Evolutionary conservation across 306 rosid species (phyloP).

Genomic region (Astragalus membranaceus): DNA sequence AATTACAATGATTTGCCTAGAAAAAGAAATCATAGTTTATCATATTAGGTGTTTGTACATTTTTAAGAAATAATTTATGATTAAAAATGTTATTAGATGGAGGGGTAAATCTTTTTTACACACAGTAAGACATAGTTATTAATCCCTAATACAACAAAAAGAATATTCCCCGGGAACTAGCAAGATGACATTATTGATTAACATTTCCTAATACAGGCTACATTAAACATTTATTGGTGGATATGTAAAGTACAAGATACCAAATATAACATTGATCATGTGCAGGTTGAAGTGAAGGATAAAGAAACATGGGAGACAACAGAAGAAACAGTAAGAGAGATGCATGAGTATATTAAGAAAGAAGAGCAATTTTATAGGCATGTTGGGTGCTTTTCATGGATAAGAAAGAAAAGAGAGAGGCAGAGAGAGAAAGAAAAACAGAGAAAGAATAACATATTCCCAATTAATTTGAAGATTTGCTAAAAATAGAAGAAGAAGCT

Average conservation of each 20-base stretch:
- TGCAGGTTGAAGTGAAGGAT: slow-evolving; percentile 65
- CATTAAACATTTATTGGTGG: not conserved
- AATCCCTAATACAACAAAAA: not conserved
- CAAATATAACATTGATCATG: slow-evolving; percentile 19
- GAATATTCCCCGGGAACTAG: not conserved
- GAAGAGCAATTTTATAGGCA: slow-evolving; percentile 13
- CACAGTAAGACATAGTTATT: too few species aligned
- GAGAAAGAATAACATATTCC: slow-evolving; percentile 36
- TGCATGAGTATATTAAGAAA: slow-evolving; percentile 22
- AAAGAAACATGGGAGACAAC: slow-evolving; percentile 35
- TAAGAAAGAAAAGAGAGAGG: slow-evolving; percentile 46
- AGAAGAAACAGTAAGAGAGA: slow-evolving; percentile 27
- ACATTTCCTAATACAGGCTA: not conserved
- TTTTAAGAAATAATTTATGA: too few species aligned
- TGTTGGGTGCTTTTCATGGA: slow-evolving; percentile 87
- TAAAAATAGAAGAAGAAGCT: too few species aligned
- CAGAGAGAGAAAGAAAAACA: slow-evolving; percentile 48
- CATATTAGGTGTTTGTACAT: not conserved
- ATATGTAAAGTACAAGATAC: not conserved
- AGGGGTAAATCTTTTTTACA: not conserved
- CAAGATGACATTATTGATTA: not conserved
- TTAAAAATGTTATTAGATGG: not conserved
- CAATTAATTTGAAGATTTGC: slow-evolving; percentile 43
- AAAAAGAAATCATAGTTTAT: too few species aligned
- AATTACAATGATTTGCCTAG: too few species aligned